Percentiles rank a stretch among this genome's conserved stretches.
phyloP scores from a whole-genome alignment of 2,329 filamentous ascomycete genomes.

The Alternaria sp. region DNA sequence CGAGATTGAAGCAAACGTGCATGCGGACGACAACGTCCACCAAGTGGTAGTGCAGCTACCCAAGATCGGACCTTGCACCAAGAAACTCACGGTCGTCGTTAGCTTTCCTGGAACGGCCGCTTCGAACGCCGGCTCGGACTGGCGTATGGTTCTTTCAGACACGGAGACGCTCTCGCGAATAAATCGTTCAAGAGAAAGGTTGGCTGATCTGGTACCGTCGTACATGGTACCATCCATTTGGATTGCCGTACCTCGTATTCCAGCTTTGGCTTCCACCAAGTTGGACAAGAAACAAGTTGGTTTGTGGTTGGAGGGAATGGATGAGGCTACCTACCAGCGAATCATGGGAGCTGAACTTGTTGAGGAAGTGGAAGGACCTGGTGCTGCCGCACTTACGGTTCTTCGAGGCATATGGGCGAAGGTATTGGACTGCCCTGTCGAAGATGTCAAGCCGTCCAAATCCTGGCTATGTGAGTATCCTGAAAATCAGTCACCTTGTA shows the following conservation, averaged over 20 bases:
- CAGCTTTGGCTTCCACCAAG: conserved; percentile 40
- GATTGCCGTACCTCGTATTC: conserved; percentile 49
- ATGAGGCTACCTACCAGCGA: conserved; percentile 50
- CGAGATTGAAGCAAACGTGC: conserved; percentile 44
- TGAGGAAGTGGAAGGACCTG: conserved; percentile 24
- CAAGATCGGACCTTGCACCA: conserved; percentile 52
- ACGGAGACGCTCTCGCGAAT: conserved; percentile 40
- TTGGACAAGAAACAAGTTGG: conserved; percentile 46
- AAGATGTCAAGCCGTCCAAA: conserved; percentile 34
- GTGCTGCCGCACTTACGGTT: conserved; percentile 19
- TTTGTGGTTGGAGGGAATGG: conserved; percentile 56
- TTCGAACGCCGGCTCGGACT: conserved; percentile 29
- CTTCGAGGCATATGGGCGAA: conserved; percentile 53
- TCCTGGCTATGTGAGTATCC: conserved; percentile 42
- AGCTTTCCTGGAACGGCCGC: conserved; percentile 42
- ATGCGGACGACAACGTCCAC: conserved; percentile 39
- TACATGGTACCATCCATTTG: conserved; percentile 47
- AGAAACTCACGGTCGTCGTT: conserved; percentile 57
- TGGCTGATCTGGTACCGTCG: conserved; percentile 36
- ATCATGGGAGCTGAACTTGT: conserved; percentile 50
- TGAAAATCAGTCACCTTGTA: not conserved
- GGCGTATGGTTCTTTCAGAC: conserved; percentile 44
- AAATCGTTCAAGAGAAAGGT: conserved; percentile 38
- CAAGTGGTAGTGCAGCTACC: conserved; percentile 56
- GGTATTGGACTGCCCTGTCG: conserved; percentile 50